A percentile compares a stretch with the other conserved stretches of the same genome.
Conservation (phyloP, 2,329 filamentous ascomycete species). For the Ceratocystis diversiconidia region DNA sequence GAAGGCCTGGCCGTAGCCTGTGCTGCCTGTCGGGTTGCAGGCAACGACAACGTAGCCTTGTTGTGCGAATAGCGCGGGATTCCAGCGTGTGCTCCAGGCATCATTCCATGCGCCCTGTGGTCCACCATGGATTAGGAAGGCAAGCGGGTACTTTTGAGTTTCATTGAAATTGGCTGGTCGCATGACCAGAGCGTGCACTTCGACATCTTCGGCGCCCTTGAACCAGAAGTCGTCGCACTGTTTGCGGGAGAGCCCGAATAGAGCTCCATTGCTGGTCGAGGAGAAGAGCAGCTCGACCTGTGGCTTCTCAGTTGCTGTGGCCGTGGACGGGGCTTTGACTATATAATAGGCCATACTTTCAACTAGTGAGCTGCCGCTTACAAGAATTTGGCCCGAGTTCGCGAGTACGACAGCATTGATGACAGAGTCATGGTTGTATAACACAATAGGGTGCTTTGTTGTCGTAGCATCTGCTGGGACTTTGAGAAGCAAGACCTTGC, state of each 20-base stretch:
- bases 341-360: slow-evolving; percentile 59
- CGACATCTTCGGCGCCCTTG: slow-evolving; percentile 36
- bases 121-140: slow-evolving; percentile 70
- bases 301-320: slow-evolving; percentile 23
- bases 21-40: slow-evolving; percentile 72
- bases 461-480: slow-evolving; percentile 40
- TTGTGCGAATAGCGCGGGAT: slow-evolving; percentile 72
- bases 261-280: slow-evolving; percentile 47
- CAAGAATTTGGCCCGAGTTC: slow-evolving; percentile 38
- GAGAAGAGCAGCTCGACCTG: slow-evolving; percentile 39
- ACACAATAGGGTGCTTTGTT: slow-evolving; percentile 32
- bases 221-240: slow-evolving; percentile 48
- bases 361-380: slow-evolving; percentile 53
- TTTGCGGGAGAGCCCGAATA: slow-evolving; percentile 48
- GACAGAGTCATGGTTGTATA: slow-evolving; percentile 42
- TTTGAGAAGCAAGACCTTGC: slow-evolving; percentile 46
- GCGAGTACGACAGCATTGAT: slow-evolving; percentile 38
- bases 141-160: slow-evolving; percentile 61
- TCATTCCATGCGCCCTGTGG: slow-evolving; percentile 66
- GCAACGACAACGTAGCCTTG: slow-evolving; percentile 73
- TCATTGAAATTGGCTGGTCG: slow-evolving; percentile 51
- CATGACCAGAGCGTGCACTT: slow-evolving; percentile 55
- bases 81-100: slow-evolving; percentile 72
- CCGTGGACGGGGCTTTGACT: slow-evolving; percentile 33
- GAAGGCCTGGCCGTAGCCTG: slow-evolving; percentile 66